Percentiles rank a stretch among this genome's conserved stretches.
These are phyloP conservation scores for Rhypophila decipiens DNA, from an alignment of 495 filamentous ascomycete species.

Conservation along the genomic window DNA sequence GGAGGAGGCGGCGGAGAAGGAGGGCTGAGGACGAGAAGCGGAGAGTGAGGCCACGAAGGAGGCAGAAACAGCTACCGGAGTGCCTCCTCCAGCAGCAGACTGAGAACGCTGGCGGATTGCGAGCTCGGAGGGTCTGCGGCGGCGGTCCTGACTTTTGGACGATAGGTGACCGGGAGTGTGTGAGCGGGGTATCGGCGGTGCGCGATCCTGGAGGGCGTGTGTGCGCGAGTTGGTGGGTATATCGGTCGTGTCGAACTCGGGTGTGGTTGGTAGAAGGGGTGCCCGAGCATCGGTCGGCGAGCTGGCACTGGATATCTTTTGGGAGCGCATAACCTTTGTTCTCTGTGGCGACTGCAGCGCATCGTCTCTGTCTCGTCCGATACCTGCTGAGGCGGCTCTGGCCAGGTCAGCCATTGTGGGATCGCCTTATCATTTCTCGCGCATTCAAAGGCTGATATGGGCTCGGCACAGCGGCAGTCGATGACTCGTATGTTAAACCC, in stretches of 20 bases:
- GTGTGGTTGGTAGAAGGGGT: conserved; percentile 1
- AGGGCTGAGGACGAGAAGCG: conserved; percentile 18
- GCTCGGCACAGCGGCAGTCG: too few relatives aligned
- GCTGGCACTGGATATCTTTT: conserved; percentile 30
- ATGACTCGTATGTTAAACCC: too few relatives aligned
- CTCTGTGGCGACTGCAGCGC: conserved; percentile 24
- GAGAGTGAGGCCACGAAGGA: conserved; percentile 14
- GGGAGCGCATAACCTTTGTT: conserved; percentile 35
- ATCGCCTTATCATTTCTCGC: conserved; percentile 23
- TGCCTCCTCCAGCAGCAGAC: conserved; percentile 30
- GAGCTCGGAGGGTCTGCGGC: conserved; percentile 39
- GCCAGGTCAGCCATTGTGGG: conserved; percentile 33
- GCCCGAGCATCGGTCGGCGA: conserved; percentile 24
- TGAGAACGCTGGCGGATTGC: conserved; percentile 45
- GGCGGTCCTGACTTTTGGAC: conserved; percentile 40
- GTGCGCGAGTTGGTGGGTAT: conserved; percentile 14
- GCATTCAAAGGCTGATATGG: too few relatives aligned
- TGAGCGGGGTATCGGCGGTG: conserved; percentile 35
- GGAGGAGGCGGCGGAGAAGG: conserved; percentile 22
- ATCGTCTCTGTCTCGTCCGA: conserved; percentile 12
- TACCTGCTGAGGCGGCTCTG: conserved; percentile 19
- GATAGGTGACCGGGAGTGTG: conserved; percentile 51
- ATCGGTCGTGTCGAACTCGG: conserved; percentile 14
- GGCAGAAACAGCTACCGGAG: conserved; percentile 20
- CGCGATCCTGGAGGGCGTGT: conserved; percentile 19